Conservation (phyloP, 2,329 filamentous ascomycete genomes). For the Monosporascus sp. region DNA sequence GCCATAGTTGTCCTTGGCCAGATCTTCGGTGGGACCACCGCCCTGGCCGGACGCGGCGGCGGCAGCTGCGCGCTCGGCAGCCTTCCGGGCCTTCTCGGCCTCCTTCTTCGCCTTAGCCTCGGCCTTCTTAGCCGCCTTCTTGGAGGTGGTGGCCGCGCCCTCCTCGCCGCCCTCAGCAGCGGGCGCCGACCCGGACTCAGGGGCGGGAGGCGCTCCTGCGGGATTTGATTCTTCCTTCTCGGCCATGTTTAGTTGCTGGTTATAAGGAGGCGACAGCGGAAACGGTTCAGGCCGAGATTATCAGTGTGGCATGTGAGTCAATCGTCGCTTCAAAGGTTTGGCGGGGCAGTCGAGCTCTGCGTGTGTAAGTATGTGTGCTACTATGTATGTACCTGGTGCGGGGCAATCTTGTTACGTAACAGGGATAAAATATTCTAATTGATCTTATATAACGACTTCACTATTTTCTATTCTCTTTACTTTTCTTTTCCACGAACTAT, state of each 20-base stretch:
- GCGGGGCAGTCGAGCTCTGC: not conserved
- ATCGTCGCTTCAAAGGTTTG: not conserved
- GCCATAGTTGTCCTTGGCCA: conserved; percentile 76
- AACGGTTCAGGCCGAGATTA: not conserved
- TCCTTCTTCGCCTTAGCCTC: conserved; percentile 85
- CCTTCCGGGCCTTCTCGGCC: conserved; percentile 67
- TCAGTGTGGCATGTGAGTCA: not conserved
- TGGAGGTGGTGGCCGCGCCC: conserved; percentile 39
- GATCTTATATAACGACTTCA: not conserved
- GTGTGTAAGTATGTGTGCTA: not conserved
- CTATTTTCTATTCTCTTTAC: not conserved
- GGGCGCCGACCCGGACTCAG: not conserved
- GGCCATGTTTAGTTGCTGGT: not conserved
- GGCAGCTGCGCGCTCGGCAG: conserved; percentile 69
- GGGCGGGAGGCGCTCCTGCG: not conserved
- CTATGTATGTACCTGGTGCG: not conserved
- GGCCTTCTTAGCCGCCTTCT: conserved; percentile 81
- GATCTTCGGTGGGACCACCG: conserved; percentile 60
- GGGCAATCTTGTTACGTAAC: not conserved
- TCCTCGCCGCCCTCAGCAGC: not conserved
- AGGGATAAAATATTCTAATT: not conserved
- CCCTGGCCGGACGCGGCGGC: conserved; percentile 54
- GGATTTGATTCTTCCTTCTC: not conserved
- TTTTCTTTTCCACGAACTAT: not conserved
- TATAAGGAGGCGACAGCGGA: not conserved